Percentiles rank a stretch among this genome's conserved stretches.
These are phyloP conservation scores for Tylopilus sp. DNA, from an alignment of 768 basidiomycete genomes.

Conservation along the genomic window DNA sequence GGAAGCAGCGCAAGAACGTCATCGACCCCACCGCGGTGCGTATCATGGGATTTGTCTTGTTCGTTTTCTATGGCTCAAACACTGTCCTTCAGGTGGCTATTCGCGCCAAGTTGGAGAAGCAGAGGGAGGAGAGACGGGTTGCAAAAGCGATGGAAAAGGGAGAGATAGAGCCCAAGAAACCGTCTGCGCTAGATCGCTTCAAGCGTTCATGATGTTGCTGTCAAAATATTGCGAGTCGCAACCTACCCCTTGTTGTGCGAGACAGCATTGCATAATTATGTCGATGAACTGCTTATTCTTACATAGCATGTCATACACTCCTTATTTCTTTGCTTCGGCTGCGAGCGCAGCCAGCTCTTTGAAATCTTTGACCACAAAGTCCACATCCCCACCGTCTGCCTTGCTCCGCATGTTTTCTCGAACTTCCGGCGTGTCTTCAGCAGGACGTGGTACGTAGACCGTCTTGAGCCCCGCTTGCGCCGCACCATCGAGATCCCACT, in stretches of 20 bases:
- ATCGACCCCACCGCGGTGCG: slow-evolving; percentile 77
- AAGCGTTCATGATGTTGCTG: slow-evolving; percentile 18
- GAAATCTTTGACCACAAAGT: slow-evolving; percentile 52
- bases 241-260: neutral
- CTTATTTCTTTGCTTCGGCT: slow-evolving; percentile 10
- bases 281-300: neutral
- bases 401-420: slow-evolving; percentile 39
- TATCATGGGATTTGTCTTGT: slow-evolving; percentile 1
- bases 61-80: neutral
- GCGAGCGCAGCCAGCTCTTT: slow-evolving; percentile 40
- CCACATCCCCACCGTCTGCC: slow-evolving; percentile 55
- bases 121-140: slow-evolving; percentile 43
- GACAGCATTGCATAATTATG: neutral
- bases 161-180: slow-evolving; percentile 26
- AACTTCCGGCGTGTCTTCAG: slow-evolving; percentile 37
- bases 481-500: slow-evolving; percentile 53
- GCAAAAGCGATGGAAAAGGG: slow-evolving; percentile 35
- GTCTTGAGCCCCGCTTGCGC: slow-evolving; percentile 52
- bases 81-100: slow-evolving; percentile 45
- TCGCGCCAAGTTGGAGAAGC: slow-evolving; percentile 62
- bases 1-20: slow-evolving; percentile 94
- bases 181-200: slow-evolving; percentile 37
- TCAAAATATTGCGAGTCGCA: neutral
- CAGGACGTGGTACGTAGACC: slow-evolving; percentile 51
- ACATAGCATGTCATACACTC: neutral